Conservation (phyloP, 345 rosid species). For the Dipteronia sinensis region DNA sequence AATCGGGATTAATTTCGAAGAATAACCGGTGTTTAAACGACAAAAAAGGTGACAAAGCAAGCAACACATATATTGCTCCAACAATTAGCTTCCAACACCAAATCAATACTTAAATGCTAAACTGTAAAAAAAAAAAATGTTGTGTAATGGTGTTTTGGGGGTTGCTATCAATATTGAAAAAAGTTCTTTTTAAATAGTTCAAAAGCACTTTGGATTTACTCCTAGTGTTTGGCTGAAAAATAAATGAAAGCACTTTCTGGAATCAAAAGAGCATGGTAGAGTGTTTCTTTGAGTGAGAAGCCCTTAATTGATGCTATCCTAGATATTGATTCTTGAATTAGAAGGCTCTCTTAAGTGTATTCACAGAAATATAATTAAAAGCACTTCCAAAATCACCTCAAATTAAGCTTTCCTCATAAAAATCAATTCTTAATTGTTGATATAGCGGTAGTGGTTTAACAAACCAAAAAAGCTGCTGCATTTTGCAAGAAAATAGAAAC, state of each 20-base stretch:
- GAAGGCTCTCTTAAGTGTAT: neutral
- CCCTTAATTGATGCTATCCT: neutral
- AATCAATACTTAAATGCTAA: neutral
- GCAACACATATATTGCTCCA: constrained; percentile 7
- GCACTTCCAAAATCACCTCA: neutral
- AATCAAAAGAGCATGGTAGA: neutral
- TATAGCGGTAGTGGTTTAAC: constrained; percentile 29
- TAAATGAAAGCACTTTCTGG: neutral
- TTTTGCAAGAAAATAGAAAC: constrained; percentile 9
- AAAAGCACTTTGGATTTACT: neutral
- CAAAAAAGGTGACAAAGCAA: constrained; percentile 11
- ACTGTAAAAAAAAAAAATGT: neutral
- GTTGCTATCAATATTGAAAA: neutral
- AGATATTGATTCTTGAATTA: neutral
- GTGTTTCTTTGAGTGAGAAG: neutral
- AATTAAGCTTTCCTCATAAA: neutral
- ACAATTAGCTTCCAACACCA: neutral
- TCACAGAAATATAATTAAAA: neutral
- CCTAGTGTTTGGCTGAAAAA: neutral
- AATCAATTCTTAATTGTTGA: constrained; percentile 3
- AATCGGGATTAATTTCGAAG: neutral
- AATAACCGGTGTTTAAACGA: neutral
- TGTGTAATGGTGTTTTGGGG: neutral
- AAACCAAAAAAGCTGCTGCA: constrained; percentile 12
- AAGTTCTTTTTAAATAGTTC: neutral